phyloP scores from a whole-genome alignment of 2,329 filamentous ascomycete genomes.

The Hypomyces rosellus region DNA sequence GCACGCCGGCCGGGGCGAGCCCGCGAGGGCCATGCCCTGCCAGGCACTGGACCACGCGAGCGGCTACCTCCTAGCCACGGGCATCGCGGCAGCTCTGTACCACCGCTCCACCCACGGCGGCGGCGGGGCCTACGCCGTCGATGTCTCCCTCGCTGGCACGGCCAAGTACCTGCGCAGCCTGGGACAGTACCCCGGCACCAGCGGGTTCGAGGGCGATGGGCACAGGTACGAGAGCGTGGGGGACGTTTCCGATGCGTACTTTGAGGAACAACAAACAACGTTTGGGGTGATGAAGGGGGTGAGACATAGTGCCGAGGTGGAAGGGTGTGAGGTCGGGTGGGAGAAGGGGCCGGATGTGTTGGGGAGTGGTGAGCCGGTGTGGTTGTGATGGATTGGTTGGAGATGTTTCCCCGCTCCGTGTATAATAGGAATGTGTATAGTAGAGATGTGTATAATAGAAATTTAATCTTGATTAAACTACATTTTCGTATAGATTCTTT shows the following conservation, averaged over 20 bases:
- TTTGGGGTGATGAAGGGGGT: constrained; percentile 44
- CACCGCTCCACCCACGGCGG: constrained; percentile 33
- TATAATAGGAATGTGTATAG: too few relatives aligned
- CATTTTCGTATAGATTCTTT: too few relatives aligned
- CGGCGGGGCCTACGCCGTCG: constrained; percentile 40
- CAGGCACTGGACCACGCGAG: constrained; percentile 51
- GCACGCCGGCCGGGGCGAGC: constrained; percentile 32
- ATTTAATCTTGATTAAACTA: too few relatives aligned
- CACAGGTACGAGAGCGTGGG: constrained; percentile 23
- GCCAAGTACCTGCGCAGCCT: constrained; percentile 51
- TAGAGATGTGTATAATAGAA: too few relatives aligned
- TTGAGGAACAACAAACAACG: constrained; percentile 37
- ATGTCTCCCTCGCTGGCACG: constrained; percentile 48
- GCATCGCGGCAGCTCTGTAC: constrained; percentile 46
- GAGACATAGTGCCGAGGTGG: constrained; percentile 40
- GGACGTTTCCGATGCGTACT: constrained; percentile 27
- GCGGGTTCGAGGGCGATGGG: constrained; percentile 41
- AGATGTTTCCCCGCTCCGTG: too few relatives aligned
- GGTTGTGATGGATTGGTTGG: constrained; percentile 17
- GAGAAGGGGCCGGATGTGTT: constrained; percentile 44
- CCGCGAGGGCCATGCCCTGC: constrained; percentile 40
- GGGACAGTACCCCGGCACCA: constrained; percentile 40
- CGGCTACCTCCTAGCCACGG: constrained; percentile 49
- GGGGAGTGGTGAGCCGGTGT: constrained; percentile 39
- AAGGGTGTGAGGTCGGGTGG: constrained; percentile 41